Evolutionary conservation across 2,329 filamentous ascomycete species (phyloP).

Genomic region (Pleurostoma richardsiae): DNA sequence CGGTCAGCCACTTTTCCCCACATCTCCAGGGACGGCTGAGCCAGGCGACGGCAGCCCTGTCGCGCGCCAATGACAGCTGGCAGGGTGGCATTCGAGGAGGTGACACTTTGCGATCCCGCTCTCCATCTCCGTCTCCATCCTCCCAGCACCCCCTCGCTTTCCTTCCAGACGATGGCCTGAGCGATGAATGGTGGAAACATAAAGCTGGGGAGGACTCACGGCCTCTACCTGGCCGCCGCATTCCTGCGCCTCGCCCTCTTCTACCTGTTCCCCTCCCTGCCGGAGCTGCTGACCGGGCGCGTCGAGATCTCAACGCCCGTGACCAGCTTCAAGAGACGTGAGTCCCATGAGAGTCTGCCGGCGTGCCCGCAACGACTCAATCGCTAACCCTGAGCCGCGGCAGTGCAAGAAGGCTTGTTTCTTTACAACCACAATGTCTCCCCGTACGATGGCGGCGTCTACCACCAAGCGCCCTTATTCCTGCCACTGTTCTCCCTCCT

Average conservation of each 20-base stretch:
- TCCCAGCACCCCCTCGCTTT: neutral
- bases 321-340: conserved; percentile 96
- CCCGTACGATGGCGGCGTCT: conserved; percentile 90
- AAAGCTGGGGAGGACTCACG: conserved; percentile 42
- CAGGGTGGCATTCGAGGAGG: neutral
- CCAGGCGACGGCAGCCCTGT: neutral
- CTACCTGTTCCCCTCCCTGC: conserved; percentile 73
- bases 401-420: conserved; percentile 94
- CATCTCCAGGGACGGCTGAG: neutral
- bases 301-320: conserved; percentile 97
- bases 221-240: conserved; percentile 71
- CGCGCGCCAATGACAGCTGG: neutral
- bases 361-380: neutral
- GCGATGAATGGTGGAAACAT: conserved; percentile 28
- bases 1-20: neutral
- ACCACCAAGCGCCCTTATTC: conserved; percentile 78
- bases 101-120: neutral
- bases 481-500: conserved; percentile 88
- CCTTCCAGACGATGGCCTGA: conserved; percentile 15
- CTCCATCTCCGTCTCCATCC: neutral
- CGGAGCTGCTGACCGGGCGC: conserved; percentile 79
- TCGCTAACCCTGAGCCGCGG: conserved; percentile 1
- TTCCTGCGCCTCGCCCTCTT: conserved; percentile 77
- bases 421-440: conserved; percentile 95
- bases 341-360: conserved; percentile 22